A percentile compares a stretch with the other conserved stretches of the same genome.
Evolutionary conservation across 2,329 filamentous ascomycete genomes (phyloP).

Genomic region (Nemania diffusa): DNA sequence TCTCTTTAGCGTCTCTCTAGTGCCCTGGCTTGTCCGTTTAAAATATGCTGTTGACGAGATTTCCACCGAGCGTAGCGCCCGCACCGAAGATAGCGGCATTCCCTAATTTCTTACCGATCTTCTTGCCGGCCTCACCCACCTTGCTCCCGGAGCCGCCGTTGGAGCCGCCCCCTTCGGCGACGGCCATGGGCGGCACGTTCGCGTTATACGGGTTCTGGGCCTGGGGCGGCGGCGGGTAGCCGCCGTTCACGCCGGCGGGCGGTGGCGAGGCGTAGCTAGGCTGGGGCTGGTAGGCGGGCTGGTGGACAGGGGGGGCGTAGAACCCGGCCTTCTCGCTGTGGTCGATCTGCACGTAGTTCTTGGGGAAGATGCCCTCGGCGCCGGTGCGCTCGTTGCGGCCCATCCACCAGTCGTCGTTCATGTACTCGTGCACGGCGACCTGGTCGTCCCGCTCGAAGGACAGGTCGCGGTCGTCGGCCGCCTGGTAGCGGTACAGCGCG

Average conservation of each 20-base stretch:
- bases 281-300: slow-evolving; percentile 38
- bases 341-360: slow-evolving; percentile 83
- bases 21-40: slow-evolving; percentile 55
- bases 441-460: slow-evolving; percentile 82
- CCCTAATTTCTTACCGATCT: slow-evolving; percentile 95
- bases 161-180: slow-evolving; percentile 66
- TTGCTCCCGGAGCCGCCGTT: slow-evolving; percentile 64
- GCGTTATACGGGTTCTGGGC: slow-evolving; percentile 71
- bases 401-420: slow-evolving; percentile 98
- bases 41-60: slow-evolving; percentile 91
- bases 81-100: slow-evolving; percentile 89
- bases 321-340: slow-evolving; percentile 59
- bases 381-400: slow-evolving; percentile 86
- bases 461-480: slow-evolving; percentile 82
- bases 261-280: slow-evolving; percentile 45
- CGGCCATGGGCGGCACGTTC: slow-evolving; percentile 78
- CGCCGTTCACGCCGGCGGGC: slow-evolving; percentile 49
- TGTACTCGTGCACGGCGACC: slow-evolving; percentile 85
- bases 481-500: slow-evolving; percentile 85
- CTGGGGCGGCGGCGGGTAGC: slow-evolving; percentile 55
- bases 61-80: slow-evolving; percentile 88
- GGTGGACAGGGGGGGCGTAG: slow-evolving; percentile 39
- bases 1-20: too few species aligned
- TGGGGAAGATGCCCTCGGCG: slow-evolving; percentile 93
- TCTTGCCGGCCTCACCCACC: slow-evolving; percentile 82